Percentiles rank a stretch among this genome's conserved stretches.
Conservation (phyloP, 2,329 filamentous ascomycete genomes). For the Thielaviopsis euricoi region DNA sequence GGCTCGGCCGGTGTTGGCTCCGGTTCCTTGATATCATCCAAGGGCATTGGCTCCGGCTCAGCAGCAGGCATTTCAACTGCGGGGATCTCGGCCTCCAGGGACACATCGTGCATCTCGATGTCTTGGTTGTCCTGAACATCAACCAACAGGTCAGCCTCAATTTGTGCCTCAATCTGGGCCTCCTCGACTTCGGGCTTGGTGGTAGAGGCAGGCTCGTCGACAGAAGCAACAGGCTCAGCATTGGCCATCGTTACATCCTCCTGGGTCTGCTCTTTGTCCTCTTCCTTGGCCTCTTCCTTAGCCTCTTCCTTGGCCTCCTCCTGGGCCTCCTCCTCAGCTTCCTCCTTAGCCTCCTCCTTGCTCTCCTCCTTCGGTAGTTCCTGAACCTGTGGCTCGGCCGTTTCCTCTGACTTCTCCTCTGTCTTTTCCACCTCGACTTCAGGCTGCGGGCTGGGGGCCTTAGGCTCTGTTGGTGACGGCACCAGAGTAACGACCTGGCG, state of each 20-base stretch:
- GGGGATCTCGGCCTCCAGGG: no score
- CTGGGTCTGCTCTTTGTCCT: not conserved
- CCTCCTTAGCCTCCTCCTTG: not conserved
- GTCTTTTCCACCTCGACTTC: not conserved
- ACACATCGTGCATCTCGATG: no score
- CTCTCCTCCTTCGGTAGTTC: no score
- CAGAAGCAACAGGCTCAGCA: not conserved
- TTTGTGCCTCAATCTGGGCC: no score
- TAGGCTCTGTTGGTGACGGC: not conserved
- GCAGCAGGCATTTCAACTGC: no score
- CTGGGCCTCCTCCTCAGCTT: not conserved
- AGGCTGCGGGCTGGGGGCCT: not conserved
- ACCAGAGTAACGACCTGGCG: slow-evolving; percentile 7
- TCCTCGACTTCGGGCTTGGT: no score
- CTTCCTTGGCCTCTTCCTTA: not conserved
- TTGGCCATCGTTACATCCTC: not conserved
- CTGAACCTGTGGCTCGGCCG: no score
- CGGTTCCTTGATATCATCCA: no score
- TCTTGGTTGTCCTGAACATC: no score
- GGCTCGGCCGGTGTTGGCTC: no score
- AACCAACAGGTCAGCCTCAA: no score
- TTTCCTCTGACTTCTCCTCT: not conserved
- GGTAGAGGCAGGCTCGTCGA: not conserved
- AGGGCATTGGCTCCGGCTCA: no score
- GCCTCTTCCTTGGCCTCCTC: not conserved